Evolutionary conservation across 768 basidiomycete species (phyloP).

Genomic region (Naganishia antarctica): DNA sequence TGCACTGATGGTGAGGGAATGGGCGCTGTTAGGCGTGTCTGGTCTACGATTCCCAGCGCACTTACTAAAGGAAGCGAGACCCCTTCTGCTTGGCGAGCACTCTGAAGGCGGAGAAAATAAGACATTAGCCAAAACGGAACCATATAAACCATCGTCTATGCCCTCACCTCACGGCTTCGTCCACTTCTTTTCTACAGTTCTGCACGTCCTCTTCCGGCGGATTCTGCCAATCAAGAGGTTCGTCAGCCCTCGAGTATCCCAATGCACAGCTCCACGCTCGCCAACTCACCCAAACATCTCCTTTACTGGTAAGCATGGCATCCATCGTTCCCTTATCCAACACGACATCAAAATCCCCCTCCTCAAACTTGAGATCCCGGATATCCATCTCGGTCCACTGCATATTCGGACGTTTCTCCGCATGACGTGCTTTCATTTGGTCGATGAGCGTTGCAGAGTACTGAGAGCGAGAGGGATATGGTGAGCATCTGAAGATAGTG

Average conservation of each 20-base stretch:
- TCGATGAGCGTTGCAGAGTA: slow-evolving; percentile 47
- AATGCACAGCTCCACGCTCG: not conserved
- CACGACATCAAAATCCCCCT: slow-evolving; percentile 47
- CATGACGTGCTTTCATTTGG: slow-evolving; percentile 45
- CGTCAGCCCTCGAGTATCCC: not conserved
- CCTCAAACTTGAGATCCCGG: slow-evolving; percentile 42
- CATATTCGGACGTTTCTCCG: slow-evolving; percentile 40
- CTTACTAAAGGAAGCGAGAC: slow-evolving; percentile 47
- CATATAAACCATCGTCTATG: not conserved
- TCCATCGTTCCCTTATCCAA: slow-evolving; percentile 51
- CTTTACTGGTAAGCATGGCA: slow-evolving; percentile 49
- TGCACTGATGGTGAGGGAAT: slow-evolving; percentile 29
- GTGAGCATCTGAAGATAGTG: too few relatives aligned
- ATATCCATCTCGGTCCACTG: slow-evolving; percentile 50
- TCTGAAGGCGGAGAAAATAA: slow-evolving; percentile 32
- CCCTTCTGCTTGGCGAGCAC: slow-evolving; percentile 40
- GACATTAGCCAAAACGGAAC: too few relatives aligned
- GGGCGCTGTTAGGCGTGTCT: not conserved
- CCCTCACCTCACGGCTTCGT: slow-evolving; percentile 43
- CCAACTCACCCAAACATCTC: slow-evolving; percentile 48
- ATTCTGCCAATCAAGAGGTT: slow-evolving; percentile 34
- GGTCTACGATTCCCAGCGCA: not conserved
- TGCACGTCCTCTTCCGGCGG: slow-evolving; percentile 46
- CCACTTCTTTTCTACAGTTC: slow-evolving; percentile 42
- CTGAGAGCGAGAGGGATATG: slow-evolving; percentile 15